A percentile compares a stretch with the other conserved stretches of the same genome.
Conservation (phyloP, 306 rosid species). For the Castanea sativa region DNA sequence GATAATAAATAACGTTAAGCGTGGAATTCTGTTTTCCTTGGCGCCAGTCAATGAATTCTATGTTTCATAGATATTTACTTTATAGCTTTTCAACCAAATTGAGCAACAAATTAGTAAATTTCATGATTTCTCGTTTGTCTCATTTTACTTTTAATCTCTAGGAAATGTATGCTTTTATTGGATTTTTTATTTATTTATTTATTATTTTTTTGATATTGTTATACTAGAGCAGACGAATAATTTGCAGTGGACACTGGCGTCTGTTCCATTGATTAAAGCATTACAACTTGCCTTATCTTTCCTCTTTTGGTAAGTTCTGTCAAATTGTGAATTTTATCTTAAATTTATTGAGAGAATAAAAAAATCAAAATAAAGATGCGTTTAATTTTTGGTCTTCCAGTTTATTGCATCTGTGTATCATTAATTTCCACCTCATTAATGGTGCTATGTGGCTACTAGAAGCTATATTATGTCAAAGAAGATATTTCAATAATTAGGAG, state of each 20-base stretch:
- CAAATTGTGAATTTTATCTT: not conserved
- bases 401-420: not conserved
- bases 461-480: not conserved
- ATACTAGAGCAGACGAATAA: slow-evolving; percentile 78
- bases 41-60: not conserved
- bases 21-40: not conserved
- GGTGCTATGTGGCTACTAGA: not conserved
- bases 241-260: slow-evolving; percentile 85
- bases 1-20: not conserved
- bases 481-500: not conserved
- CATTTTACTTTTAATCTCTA: not conserved
- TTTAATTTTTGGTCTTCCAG: not conserved
- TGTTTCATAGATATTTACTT: not conserved
- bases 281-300: slow-evolving; percentile 86
- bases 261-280: slow-evolving; percentile 82
- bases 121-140: not conserved
- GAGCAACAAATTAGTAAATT: not conserved
- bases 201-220: slow-evolving; percentile 28
- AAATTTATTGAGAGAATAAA: not conserved
- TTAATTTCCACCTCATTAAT: not conserved
- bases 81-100: not conserved
- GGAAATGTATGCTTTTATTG: not conserved
- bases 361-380: not conserved
- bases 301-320: slow-evolving; percentile 71
- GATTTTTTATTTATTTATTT: slow-evolving; percentile 19